Conservation (phyloP, 192 early-diverging fungal genomes). For the Helicostylum pulchrum region DNA sequence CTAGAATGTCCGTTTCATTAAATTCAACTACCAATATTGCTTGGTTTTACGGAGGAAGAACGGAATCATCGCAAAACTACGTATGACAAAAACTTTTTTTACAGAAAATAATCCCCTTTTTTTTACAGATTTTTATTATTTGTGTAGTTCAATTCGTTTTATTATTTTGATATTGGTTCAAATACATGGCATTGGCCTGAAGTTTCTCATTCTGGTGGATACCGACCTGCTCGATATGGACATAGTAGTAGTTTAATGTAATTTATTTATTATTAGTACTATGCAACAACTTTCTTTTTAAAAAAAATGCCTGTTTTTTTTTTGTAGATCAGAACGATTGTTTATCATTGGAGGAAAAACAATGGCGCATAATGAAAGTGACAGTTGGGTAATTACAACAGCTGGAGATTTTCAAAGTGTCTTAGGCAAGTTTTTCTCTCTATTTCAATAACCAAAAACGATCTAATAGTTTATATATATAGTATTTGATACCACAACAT, state of each 20-base stretch:
- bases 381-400: constrained; percentile 1
- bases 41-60: constrained; percentile 25
- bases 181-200: constrained; percentile 20
- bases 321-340: constrained; percentile 5
- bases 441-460: not conserved
- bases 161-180: constrained; percentile 15
- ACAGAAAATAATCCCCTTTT: not conserved
- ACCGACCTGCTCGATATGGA: constrained; percentile 20
- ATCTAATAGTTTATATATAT: not conserved
- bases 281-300: too few relatives aligned
- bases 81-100: constrained; percentile 2
- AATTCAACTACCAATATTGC: constrained; percentile 13
- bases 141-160: constrained; percentile 21
- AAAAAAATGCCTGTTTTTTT: constrained; percentile 6
- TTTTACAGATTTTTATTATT: not conserved
- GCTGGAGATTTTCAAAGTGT: constrained; percentile 19
- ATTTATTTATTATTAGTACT: not conserved
- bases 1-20: constrained; percentile 9
- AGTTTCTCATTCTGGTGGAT: constrained; percentile 16
- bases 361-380: not conserved
- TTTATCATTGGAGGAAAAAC: constrained; percentile 24
- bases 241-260: constrained; percentile 23
- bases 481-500: constrained; percentile 22
- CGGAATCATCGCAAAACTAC: not conserved
- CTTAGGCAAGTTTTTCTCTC: not conserved